These are phyloP conservation scores for Evansstolkia leycettana DNA, from an alignment of 495 filamentous ascomycete genomes.

Conservation along the genomic window DNA sequence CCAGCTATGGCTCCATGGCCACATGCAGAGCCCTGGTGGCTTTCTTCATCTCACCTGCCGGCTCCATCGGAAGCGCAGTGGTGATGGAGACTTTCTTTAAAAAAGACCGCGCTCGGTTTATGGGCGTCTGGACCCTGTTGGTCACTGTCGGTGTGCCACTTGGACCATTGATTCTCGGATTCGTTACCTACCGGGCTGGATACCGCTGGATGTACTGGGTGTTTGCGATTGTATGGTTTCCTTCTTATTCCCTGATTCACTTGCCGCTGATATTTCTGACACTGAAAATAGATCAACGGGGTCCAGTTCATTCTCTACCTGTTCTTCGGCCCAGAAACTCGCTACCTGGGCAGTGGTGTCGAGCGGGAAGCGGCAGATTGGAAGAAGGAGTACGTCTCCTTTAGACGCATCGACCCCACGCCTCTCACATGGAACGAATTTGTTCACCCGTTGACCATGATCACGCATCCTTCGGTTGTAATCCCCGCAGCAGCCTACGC, in stretches of 20 bases:
- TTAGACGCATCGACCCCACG: constrained; percentile 35
- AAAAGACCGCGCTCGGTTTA: constrained; percentile 34
- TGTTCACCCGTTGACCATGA: constrained; percentile 30
- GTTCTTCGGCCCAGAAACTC: constrained; percentile 45
- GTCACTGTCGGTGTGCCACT: constrained; percentile 30
- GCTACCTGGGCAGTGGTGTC: constrained; percentile 25
- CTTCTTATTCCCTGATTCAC: background rate
- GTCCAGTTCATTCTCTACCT: constrained; percentile 40
- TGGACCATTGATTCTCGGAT: constrained; percentile 36
- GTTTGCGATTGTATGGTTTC: constrained; percentile 24
- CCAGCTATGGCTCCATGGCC: constrained; percentile 27
- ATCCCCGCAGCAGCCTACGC: constrained; percentile 38
- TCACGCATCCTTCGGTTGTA: constrained; percentile 24
- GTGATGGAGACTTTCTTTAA: constrained; percentile 42
- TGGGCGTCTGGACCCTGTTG: constrained; percentile 42
- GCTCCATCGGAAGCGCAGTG: constrained; percentile 41
- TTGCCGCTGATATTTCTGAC: background rate
- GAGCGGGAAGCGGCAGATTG: constrained; percentile 13
- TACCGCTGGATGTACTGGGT: constrained; percentile 37
- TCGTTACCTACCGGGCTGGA: constrained; percentile 28
- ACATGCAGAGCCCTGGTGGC: constrained; percentile 36
- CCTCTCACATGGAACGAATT: constrained; percentile 37
- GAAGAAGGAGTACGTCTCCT: constrained; percentile 27
- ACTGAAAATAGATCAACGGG: constrained; percentile 38
- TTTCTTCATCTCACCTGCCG: constrained; percentile 41